phyloP scores from a whole-genome alignment of 441 rosid species.

The Arabidopsis lyrata region DNA sequence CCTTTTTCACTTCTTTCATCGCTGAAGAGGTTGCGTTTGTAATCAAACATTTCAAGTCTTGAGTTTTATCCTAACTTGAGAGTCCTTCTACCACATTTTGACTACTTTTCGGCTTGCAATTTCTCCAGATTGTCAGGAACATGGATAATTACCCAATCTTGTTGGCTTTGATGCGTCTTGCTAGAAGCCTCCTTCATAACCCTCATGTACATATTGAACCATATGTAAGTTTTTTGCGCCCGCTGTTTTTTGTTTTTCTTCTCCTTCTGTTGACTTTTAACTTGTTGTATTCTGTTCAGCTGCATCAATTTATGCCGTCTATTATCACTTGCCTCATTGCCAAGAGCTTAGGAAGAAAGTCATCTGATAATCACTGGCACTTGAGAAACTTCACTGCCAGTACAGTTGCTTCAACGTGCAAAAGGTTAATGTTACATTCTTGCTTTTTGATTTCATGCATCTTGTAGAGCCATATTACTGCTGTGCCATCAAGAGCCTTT shows the following conservation, averaged over 20 bases:
- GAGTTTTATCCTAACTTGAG: conserved; percentile 8
- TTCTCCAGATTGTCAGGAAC: conserved; percentile 58
- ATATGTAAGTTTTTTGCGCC: conserved; percentile 55
- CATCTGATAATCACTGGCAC: conserved; percentile 69
- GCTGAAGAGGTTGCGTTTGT: conserved; percentile 61
- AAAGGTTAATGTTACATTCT: conserved; percentile 51
- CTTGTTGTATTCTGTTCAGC: conserved; percentile 46
- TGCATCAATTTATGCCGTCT: conserved; percentile 75
- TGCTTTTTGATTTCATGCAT: conserved; percentile 21
- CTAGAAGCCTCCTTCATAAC: conserved; percentile 63
- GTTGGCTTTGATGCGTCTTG: conserved; percentile 68
- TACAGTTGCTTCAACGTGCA: conserved; percentile 59
- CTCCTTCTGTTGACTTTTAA: conserved; percentile 31
- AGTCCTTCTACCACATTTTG: conserved; percentile 9
- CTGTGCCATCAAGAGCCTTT: neutral
- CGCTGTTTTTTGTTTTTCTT: conserved; percentile 1
- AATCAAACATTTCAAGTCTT: neutral
- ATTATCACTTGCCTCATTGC: conserved; percentile 68
- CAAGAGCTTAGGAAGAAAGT: conserved; percentile 61
- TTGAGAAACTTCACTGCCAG: conserved; percentile 63
- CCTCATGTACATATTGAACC: conserved; percentile 67
- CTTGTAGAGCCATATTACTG: conserved; percentile 16
- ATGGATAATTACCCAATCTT: conserved; percentile 52
- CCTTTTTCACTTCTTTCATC: conserved; percentile 66
- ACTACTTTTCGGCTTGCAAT: conserved; percentile 16